These are phyloP conservation scores for Aspergillus ustus DNA, from an alignment of 2,329 filamentous ascomycete species.

Conservation along the genomic window DNA sequence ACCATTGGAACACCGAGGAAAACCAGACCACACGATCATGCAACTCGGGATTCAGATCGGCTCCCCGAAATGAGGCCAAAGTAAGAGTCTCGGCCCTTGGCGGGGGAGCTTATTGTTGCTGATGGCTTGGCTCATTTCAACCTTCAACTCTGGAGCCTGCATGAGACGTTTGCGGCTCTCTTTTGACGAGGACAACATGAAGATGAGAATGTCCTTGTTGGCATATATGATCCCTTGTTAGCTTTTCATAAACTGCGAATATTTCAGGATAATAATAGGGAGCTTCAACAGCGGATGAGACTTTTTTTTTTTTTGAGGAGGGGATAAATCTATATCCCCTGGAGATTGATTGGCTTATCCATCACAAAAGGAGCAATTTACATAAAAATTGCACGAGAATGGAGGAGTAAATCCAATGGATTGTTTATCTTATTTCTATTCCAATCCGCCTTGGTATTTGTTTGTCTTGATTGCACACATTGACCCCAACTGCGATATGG, in stretches of 20 bases:
- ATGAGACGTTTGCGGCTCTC: neutral
- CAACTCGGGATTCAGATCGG: constrained; percentile 24
- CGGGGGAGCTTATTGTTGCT: neutral
- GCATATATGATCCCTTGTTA: no score
- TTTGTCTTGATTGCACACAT: no score
- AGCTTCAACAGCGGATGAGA: neutral
- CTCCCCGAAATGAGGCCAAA: constrained; percentile 8
- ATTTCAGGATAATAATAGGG: no score
- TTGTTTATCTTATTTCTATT: no score
- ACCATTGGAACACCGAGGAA: constrained; percentile 14
- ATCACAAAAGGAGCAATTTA: neutral
- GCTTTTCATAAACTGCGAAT: no score
- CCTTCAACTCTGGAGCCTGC: neutral
- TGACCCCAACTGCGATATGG: no score
- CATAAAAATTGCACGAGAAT: neutral
- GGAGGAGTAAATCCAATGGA: no score
- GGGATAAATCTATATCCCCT: neutral
- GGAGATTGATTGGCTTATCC: neutral
- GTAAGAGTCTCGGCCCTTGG: neutral
- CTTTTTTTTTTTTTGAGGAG: neutral
- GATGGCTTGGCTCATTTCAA: neutral
- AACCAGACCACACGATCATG: constrained; percentile 16
- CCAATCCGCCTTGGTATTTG: neutral
- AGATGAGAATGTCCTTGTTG: neutral
- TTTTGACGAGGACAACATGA: neutral